Evolutionary conservation across 805 yeast genomes (phyloP), one percentile per base, ranked within the genome.

Genomic region (Candida verbasci): DNA sequence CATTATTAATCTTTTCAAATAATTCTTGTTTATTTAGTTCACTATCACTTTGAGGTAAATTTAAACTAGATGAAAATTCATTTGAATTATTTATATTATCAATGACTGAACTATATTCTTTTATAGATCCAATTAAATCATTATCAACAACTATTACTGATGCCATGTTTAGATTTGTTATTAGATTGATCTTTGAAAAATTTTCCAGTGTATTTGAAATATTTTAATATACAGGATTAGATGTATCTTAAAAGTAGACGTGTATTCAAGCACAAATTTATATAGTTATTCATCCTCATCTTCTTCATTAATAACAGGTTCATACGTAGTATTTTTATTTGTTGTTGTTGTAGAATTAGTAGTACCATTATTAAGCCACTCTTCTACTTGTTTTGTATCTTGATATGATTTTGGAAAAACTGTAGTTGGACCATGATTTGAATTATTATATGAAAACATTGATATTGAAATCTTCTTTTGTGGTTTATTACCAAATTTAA

Each of bases 131-230:
- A 41, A 52, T 55, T 44, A 68, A 52, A 46, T 62, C 68, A 50
- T 57, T 65, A 40, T 68, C 71, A 17, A 68, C 69, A 33, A 67
- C 62, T 42, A 68, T 57, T 38, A 66, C 72, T 27, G 72, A 62
- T 37, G 66, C 56, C 71, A 66, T 64, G 15, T 7, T 29, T 16
- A 16, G 32, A 45, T 3, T 18, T 5, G 24, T 15, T 23, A 10
- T 17, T 23, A 3, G 21, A 31, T 9, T n/a, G n/a, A n/a, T n/a
- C n/a, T n/a, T 20, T 24, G 29, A 34, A 34, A 34, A 26, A 12
- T 34, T 34, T 34, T 34, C 35, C 37, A 34, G 15, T 27, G 24
- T 22, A 27, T 12, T 24, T 18, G 17, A 22, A 11, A 26, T 3
- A 18, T 14, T n/a, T 7, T 14, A 15, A 34, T 20, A 34, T 27